phyloP scores from a whole-genome alignment of 225 moss, liverwort and hornwort genomes.

The Takakia lepidozioides region DNA sequence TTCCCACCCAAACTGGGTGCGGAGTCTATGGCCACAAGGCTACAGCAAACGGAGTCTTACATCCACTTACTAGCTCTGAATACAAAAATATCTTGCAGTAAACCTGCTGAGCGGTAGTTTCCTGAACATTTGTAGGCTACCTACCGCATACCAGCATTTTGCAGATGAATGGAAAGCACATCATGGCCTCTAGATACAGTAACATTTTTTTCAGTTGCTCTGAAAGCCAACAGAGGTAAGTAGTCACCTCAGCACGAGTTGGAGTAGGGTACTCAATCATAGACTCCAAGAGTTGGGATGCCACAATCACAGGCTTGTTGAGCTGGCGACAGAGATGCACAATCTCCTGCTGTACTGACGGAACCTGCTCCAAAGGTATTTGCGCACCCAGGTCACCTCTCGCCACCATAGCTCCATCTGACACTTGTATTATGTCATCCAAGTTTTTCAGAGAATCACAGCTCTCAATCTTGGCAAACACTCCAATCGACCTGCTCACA shows the following conservation, averaged over 20 bases:
- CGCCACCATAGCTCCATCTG: constrained; percentile 99
- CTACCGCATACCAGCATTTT: too few species aligned
- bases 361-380: constrained; percentile 96
- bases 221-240: background rate
- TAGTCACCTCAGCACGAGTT: constrained; percentile 88
- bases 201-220: too few species aligned
- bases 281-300: constrained; percentile 92
- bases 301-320: constrained; percentile 98
- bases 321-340: constrained; percentile 68
- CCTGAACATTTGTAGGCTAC: too few species aligned
- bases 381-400: constrained; percentile 97
- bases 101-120: too few species aligned
- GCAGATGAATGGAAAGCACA: too few species aligned
- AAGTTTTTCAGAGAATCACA: constrained; percentile 81
- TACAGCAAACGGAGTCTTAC: too few species aligned
- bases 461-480: constrained; percentile 98
- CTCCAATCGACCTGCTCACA: constrained; percentile 59
- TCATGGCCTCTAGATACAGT: too few species aligned
- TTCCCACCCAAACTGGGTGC: too few species aligned
- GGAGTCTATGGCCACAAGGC: too few species aligned
- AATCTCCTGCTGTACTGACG: constrained; percentile 88
- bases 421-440: constrained; percentile 83
- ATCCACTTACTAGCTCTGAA: too few species aligned
- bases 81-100: too few species aligned
- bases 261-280: constrained; percentile 99